A percentile compares a stretch with the other conserved stretches of the same genome.
Evolutionary conservation across 2,329 filamentous ascomycete genomes (phyloP).

Genomic region (Aspergillus glaucus): DNA sequence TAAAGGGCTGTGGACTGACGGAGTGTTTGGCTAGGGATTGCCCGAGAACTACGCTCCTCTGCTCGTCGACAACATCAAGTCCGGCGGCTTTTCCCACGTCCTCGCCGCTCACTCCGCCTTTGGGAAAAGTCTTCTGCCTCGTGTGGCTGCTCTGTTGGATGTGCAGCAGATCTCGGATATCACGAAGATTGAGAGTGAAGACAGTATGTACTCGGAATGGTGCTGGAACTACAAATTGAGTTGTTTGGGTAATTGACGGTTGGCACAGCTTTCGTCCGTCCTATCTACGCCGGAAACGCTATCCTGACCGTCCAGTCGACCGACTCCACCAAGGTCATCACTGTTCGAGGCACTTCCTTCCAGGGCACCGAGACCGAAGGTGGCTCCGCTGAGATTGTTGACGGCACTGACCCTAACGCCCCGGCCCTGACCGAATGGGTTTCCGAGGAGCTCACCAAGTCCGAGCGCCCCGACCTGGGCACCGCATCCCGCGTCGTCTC

Average conservation of each 20-base stretch:
- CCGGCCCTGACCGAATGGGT: slow-evolving; percentile 77
- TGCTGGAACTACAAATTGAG: slow-evolving; percentile 7
- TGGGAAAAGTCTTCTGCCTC: slow-evolving; percentile 88
- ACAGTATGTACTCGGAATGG: slow-evolving; percentile 51
- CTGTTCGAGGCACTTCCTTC: slow-evolving; percentile 89
- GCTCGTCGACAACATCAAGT: slow-evolving; percentile 93
- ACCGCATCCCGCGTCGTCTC: slow-evolving; percentile 89
- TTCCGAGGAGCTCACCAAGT: slow-evolving; percentile 86
- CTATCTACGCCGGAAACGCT: slow-evolving; percentile 96
- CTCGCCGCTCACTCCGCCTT: slow-evolving; percentile 89
- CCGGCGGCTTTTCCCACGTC: slow-evolving; percentile 87
- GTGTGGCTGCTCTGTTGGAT: slow-evolving; percentile 85
- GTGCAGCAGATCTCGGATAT: slow-evolving; percentile 92
- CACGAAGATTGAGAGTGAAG: slow-evolving; percentile 76
- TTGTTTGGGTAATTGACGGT: slow-evolving; percentile 11
- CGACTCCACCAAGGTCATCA: slow-evolving; percentile 81
- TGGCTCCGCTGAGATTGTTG: slow-evolving; percentile 69
- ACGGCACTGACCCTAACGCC: slow-evolving; percentile 76
- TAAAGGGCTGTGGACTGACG: background rate
- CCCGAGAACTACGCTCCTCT: slow-evolving; percentile 93
- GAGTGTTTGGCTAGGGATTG: slow-evolving; percentile 56
- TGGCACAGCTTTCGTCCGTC: slow-evolving; percentile 69
- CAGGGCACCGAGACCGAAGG: slow-evolving; percentile 64
- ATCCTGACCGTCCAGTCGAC: slow-evolving; percentile 91
- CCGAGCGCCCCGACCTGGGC: slow-evolving; percentile 84